A percentile compares a stretch with the other conserved stretches of the same genome.
These are phyloP conservation scores for Camelina neglecta DNA, from an alignment of 345 rosid species.

Conservation along the genomic window DNA sequence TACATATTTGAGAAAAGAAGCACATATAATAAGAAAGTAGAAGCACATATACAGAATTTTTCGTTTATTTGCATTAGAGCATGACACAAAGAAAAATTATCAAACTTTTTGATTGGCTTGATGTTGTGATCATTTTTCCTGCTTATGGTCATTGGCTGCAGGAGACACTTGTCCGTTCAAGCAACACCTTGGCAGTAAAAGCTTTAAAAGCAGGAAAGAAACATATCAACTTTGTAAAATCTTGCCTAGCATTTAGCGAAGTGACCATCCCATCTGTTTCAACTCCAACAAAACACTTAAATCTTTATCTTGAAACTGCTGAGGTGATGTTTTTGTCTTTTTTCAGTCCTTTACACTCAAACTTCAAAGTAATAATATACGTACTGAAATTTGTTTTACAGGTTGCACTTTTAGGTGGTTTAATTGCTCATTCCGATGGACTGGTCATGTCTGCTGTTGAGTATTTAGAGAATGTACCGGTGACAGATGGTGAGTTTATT, in stretches of 20 bases:
- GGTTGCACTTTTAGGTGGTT: slow-evolving; percentile 82
- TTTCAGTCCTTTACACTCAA: slow-evolving; percentile 27
- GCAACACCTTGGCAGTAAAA: slow-evolving; percentile 71
- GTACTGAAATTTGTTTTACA: slow-evolving; percentile 45
- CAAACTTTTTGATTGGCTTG: slow-evolving; percentile 2
- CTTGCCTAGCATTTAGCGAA: slow-evolving; percentile 88
- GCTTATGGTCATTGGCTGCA: slow-evolving; percentile 50
- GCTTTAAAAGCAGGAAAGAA: slow-evolving; percentile 61
- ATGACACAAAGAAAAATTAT: slow-evolving; percentile 5
- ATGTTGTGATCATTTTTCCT: slow-evolving; percentile 18
- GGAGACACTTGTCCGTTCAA: slow-evolving; percentile 83
- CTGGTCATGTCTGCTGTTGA: slow-evolving; percentile 65
- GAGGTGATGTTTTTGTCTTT: slow-evolving; percentile 63
- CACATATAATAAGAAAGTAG: not conserved
- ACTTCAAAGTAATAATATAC: slow-evolving; percentile 12
- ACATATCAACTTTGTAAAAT: slow-evolving; percentile 60
- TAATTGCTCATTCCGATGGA: slow-evolving; percentile 79
- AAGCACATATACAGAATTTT: not conserved
- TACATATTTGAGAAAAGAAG: slow-evolving; percentile 14
- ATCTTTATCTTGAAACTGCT: slow-evolving; percentile 86
- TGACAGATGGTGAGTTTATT: slow-evolving; percentile 61
- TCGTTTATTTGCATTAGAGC: slow-evolving; percentile 4
- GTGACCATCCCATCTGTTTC: slow-evolving; percentile 83
- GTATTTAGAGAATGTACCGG: slow-evolving; percentile 57
- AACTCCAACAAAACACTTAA: slow-evolving; percentile 56